These are phyloP conservation scores for Blastobotrys indianensis DNA, from an alignment of 1,139 yeast genomes.

Conservation along the genomic window DNA sequence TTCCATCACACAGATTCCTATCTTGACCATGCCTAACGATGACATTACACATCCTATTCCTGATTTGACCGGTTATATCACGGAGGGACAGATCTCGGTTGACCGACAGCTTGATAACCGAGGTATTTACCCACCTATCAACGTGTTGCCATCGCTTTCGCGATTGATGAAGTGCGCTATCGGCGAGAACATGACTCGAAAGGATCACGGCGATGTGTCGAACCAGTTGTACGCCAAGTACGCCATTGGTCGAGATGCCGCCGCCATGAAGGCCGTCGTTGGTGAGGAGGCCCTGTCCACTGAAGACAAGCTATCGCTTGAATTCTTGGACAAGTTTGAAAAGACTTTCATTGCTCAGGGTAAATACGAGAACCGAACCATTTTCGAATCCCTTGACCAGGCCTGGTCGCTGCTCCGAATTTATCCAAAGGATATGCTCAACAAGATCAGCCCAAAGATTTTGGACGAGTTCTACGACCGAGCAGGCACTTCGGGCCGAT, in stretches of 20 bases:
- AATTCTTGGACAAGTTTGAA: constrained; percentile 95
- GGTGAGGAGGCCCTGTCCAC: constrained; percentile 99
- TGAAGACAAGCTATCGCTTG: constrained; percentile 94
- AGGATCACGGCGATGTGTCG: constrained; percentile 98
- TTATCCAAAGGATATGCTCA: constrained; percentile 97
- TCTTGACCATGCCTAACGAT: constrained; percentile 98
- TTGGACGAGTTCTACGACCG: constrained; percentile 92
- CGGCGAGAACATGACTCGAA: constrained; percentile 99
- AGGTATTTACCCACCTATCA: constrained; percentile 98
- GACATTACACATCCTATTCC: constrained; percentile 99
- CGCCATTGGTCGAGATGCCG: constrained; percentile 99
- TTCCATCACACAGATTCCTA: constrained; percentile 97
- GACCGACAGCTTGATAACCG: constrained; percentile 95
- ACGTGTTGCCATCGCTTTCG: constrained; percentile 92
- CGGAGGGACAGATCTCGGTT: constrained; percentile 96
- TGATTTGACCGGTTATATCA: constrained; percentile 98
- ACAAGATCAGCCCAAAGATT: constrained; percentile 97
- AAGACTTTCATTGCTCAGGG: constrained; percentile 93
- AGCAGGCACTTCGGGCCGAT: constrained; percentile 36
- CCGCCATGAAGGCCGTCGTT: constrained; percentile 99
- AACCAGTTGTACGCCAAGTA: constrained; percentile 98
- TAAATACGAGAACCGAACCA: constrained; percentile 89
- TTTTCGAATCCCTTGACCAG: constrained; percentile 91
- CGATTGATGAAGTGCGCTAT: constrained; percentile 99
- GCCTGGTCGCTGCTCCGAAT: constrained; percentile 98